Percentiles rank a stretch among this genome's conserved stretches.
Evolutionary conservation across 768 basidiomycete species (phyloP).

Genomic region (Boletus rubroflammeus): DNA sequence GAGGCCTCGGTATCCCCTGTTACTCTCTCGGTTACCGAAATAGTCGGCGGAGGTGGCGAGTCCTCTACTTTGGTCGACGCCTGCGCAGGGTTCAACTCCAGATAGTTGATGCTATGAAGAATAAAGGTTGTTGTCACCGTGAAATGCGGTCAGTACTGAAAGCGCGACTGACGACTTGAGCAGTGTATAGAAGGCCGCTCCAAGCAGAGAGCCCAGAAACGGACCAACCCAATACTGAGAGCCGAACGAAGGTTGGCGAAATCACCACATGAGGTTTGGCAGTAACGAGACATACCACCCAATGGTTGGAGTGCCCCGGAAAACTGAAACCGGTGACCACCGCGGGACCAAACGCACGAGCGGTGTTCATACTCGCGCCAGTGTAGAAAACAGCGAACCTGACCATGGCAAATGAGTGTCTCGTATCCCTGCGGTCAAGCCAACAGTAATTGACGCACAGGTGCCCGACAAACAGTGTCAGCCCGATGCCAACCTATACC

Average conservation of each 20-base stretch:
- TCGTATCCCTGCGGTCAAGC: background rate
- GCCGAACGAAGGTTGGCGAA: slow-evolving; percentile 4
- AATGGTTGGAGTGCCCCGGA: slow-evolving; percentile 42
- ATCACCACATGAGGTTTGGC: background rate
- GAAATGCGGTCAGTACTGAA: background rate
- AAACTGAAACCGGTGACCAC: slow-evolving; percentile 54
- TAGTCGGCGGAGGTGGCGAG: slow-evolving; percentile 18
- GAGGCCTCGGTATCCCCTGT: slow-evolving; percentile 6
- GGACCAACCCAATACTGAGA: slow-evolving; percentile 70
- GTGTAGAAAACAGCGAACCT: slow-evolving; percentile 63
- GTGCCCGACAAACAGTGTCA: slow-evolving; percentile 61
- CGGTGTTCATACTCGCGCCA: slow-evolving; percentile 66
- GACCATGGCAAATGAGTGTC: background rate
- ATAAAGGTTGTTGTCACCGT: background rate
- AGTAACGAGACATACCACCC: slow-evolving; percentile 49
- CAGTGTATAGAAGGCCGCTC: slow-evolving; percentile 50
- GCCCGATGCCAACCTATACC: slow-evolving; percentile 56
- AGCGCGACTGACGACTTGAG: slow-evolving; percentile 46
- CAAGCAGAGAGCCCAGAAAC: slow-evolving; percentile 60
- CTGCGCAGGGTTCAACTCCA: slow-evolving; percentile 30
- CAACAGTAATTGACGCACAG: slow-evolving; percentile 38
- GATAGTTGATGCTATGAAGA: slow-evolving; percentile 23
- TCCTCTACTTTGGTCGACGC: slow-evolving; percentile 29
- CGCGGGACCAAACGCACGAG: slow-evolving; percentile 67
- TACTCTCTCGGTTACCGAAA: slow-evolving; percentile 7